A percentile compares a stretch with the other conserved stretches of the same genome.
These are phyloP conservation scores for Euphorbia schlechtendalii DNA, from an alignment of 441 rosid species.

Conservation along the genomic window DNA sequence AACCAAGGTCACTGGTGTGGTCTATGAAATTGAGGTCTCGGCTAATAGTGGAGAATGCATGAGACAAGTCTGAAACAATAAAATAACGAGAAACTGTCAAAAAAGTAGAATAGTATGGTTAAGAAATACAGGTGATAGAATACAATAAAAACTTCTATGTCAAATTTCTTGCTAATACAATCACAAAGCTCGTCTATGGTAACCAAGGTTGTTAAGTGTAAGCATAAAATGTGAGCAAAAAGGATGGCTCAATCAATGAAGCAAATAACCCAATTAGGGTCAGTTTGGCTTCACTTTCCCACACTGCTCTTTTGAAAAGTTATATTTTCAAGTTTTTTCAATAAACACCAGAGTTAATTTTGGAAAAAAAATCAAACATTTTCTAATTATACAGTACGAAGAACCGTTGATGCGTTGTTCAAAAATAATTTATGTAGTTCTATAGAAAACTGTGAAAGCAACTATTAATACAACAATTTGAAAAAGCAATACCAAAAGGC, in stretches of 20 bases:
- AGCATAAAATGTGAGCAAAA: not conserved
- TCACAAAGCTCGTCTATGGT: not conserved
- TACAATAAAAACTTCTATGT: not conserved
- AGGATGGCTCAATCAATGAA: not conserved
- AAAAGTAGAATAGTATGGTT: not conserved
- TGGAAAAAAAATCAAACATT: too few relatives aligned
- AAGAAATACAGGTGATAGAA: constrained; percentile 5
- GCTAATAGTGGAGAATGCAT: constrained; percentile 60
- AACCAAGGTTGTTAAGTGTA: not conserved
- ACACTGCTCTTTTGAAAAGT: too few relatives aligned
- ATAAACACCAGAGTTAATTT: too few relatives aligned
- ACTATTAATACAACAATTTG: too few relatives aligned
- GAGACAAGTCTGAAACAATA: constrained; percentile 55
- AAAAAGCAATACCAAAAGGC: too few relatives aligned
- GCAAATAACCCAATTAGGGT: too few relatives aligned
- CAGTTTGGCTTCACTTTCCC: too few relatives aligned
- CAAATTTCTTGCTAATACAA: not conserved
- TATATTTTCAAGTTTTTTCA: too few relatives aligned
- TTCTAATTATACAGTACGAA: too few relatives aligned
- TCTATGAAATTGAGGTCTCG: constrained; percentile 79
- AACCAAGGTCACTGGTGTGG: constrained; percentile 84
- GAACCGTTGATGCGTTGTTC: too few relatives aligned
- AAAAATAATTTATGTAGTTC: too few relatives aligned
- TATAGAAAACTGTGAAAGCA: too few relatives aligned
- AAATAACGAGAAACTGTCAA: constrained; percentile 8